A percentile compares a stretch with the other conserved stretches of the same genome.
These are phyloP conservation scores for Fagopyrum homotropicum DNA, from an alignment of 148 eudicot species.

Conservation along the genomic window DNA sequence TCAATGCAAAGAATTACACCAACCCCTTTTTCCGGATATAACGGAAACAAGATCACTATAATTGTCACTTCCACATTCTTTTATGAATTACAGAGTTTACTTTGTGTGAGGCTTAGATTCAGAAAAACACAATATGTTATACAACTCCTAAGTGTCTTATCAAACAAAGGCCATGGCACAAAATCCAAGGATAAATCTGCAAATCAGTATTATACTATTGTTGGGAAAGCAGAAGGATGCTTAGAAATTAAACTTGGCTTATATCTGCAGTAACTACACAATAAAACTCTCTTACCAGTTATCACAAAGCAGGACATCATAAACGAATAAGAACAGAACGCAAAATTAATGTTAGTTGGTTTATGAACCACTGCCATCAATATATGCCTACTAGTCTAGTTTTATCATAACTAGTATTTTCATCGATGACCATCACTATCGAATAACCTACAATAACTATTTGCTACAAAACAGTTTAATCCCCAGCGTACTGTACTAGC, in stretches of 20 bases:
- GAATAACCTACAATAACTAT: too few relatives aligned
- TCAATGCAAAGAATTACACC: constrained; percentile 78
- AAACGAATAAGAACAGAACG: background rate
- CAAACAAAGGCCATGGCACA: background rate
- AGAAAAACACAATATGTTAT: too few relatives aligned
- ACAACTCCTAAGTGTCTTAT: background rate
- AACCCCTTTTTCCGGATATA: constrained; percentile 36
- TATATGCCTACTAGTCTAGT: background rate
- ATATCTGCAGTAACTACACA: too few relatives aligned
- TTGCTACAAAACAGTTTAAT: too few relatives aligned
- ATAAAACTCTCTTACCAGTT: background rate
- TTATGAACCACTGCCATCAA: background rate
- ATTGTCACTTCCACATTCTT: background rate
- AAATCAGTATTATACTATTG: background rate
- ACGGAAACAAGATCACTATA: background rate
- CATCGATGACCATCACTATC: too few relatives aligned
- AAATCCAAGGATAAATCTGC: background rate
- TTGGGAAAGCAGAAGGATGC: background rate
- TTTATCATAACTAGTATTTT: background rate
- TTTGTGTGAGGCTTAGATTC: too few relatives aligned
- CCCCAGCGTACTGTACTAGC: too few relatives aligned
- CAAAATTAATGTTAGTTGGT: background rate
- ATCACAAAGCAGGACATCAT: background rate
- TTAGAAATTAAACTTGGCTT: too few relatives aligned
- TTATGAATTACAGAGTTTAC: too few relatives aligned